Base-by-base conservation (phyloP, 2,329 filamentous ascomycete genomes). In the Colletotrichum zoysiae region DNA sequence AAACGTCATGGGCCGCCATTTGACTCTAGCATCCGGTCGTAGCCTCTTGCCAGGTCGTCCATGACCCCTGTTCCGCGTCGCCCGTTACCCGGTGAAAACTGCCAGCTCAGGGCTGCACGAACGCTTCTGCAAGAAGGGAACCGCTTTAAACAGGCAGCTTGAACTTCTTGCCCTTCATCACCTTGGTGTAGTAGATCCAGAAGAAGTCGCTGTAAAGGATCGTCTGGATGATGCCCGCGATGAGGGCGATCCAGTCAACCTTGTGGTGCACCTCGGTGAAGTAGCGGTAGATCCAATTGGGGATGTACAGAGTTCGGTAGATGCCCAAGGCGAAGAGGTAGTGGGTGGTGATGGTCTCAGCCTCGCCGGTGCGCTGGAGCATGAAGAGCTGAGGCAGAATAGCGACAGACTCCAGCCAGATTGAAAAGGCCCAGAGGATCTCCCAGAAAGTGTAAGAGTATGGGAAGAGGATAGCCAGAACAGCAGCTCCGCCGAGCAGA, bases 131-230 rank as follows among this genome's bases (percentile, higher is more conserved):
- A 23, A 8, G 2, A 33, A n/a, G 23, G 18, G 9, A 38, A 5
- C 14, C 18, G 40, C 62, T 42, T 86, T 89, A 95, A 76, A 95
- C 93, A 2, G 93, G 93, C 71, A 95, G 86, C 82, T 94, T 93
- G 82, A 95, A 95, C 86, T 94, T 95, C 87, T 94, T 93, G 77
- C 93, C 93, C 86, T 95, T 94, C 84, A 95, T 85, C 59, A 95
- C 92, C 91, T 98, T 98, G 72, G 92, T 97, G 85, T 98, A 99
- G 86, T 99, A 99, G 79, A 99, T 95, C 88, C 95, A 99, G 89
- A 99, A 99, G 86, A 99, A 99, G 85, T 99, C 96, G 74, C 94
- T 97, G 86, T 99, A 99, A 70, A 99, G 87, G 60, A 99, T 84
- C 0, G 96, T 99, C 87, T 99, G 96, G 75, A 98, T 85, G 67